phyloP scores from a whole-genome alignment of 148 eudicot genomes.

The Amaranthus hypochondriacus region DNA sequence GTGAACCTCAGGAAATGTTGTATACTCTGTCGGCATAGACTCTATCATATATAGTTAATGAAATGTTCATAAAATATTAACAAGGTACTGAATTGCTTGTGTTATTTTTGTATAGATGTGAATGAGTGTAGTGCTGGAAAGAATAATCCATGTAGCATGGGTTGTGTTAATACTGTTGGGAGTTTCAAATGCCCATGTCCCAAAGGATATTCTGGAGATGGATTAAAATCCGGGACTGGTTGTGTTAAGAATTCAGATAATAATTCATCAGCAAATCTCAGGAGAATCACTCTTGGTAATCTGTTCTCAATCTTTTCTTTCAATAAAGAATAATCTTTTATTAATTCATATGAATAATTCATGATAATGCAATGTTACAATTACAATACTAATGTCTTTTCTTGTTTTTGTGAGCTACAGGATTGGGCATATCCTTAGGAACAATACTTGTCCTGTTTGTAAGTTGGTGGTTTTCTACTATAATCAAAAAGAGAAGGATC shows the following conservation, averaged over 20 bases:
- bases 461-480: slow-evolving; percentile 9
- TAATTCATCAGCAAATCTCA: not conserved
- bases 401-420: not conserved
- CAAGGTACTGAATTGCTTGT: not conserved
- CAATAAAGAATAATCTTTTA: not conserved
- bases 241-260: not conserved
- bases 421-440: slow-evolving; percentile 16
- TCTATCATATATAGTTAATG: too few relatives aligned
- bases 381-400: too few relatives aligned
- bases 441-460: slow-evolving; percentile 7
- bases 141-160: not conserved
- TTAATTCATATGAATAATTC: too few relatives aligned
- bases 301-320: not conserved
- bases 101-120: not conserved
- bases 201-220: not conserved
- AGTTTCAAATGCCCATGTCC: not conserved
- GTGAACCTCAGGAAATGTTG: too few relatives aligned
- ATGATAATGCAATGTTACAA: too few relatives aligned
- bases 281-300: slow-evolving; percentile 21
- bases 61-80: too few relatives aligned
- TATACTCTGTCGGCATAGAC: too few relatives aligned
- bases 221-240: not conserved
- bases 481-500: not conserved
- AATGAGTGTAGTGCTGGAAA: not conserved
- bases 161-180: not conserved